Evolutionary conservation across 371 early-diverging fungal genomes (phyloP).

Genomic region (Haplosporangium sp.): DNA sequence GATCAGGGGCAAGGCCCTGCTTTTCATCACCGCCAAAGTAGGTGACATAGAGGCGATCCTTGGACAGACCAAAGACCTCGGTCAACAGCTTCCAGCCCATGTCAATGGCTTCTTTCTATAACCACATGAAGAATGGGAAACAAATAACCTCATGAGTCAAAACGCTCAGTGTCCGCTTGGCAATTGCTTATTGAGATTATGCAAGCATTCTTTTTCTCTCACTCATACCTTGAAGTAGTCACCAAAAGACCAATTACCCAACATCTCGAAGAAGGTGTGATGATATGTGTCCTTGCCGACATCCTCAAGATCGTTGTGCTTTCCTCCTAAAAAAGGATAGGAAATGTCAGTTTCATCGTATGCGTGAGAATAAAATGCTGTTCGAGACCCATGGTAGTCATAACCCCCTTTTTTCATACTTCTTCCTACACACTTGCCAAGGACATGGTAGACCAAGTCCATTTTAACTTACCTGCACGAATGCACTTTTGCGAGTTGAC

Average conservation of each 20-base stretch:
- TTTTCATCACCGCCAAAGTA: slow-evolving; percentile 97
- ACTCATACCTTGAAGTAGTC: slow-evolving; percentile 96
- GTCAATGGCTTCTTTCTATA: slow-evolving; percentile 87
- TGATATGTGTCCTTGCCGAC: slow-evolving; percentile 99
- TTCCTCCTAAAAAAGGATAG: slow-evolving; percentile 84
- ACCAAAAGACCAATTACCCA: slow-evolving; percentile 99
- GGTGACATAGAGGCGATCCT: slow-evolving; percentile 96
- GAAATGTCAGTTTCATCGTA: not conserved
- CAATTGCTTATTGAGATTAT: too few species aligned
- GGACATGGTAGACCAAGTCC: too few species aligned
- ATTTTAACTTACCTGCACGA: slow-evolving; percentile 84
- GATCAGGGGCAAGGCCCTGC: slow-evolving; percentile 87
- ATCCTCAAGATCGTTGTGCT: slow-evolving; percentile 99
- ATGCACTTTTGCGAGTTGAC: slow-evolving; percentile 99
- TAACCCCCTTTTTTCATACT: not conserved
- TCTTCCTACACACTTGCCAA: not conserved
- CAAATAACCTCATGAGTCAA: not conserved
- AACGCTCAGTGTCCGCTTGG: not conserved
- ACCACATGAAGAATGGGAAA: not conserved
- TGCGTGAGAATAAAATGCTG: not conserved
- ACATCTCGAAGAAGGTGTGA: slow-evolving; percentile 99
- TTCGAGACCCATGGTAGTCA: not conserved
- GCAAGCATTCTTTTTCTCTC: too few species aligned
- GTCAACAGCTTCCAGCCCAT: slow-evolving; percentile 98
- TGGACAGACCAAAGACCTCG: slow-evolving; percentile 85